Conservation (phyloP, 495 filamentous ascomycete genomes). For the Talaromyces adpressus region DNA sequence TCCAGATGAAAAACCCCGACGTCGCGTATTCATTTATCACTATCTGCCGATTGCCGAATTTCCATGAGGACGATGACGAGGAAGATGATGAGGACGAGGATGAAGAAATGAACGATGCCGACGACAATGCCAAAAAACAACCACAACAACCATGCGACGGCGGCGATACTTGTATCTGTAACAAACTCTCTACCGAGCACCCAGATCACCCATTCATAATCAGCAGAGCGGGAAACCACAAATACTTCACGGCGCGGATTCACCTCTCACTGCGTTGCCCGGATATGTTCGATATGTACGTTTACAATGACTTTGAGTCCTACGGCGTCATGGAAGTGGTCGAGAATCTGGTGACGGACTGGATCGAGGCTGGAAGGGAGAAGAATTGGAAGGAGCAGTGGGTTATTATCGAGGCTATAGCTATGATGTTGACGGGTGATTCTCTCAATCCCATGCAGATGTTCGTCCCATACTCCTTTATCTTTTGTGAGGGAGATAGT, state of each 20-base stretch:
- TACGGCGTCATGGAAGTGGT: conserved; percentile 33
- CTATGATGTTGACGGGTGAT: conserved; percentile 13
- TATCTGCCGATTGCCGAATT: conserved; percentile 21
- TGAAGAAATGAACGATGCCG: background rate
- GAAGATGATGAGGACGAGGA: conserved; percentile 12
- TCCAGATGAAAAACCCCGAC: conserved; percentile 15
- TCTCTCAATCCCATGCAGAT: conserved; percentile 11
- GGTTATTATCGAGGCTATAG: conserved; percentile 26
- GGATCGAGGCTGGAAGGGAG: conserved; percentile 16
- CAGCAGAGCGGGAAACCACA: conserved; percentile 23
- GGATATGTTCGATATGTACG: conserved; percentile 32
- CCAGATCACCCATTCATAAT: conserved; percentile 34
- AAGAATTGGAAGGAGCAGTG: conserved; percentile 25
- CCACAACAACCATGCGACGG: conserved; percentile 6
- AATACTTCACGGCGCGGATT: background rate
- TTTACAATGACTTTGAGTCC: conserved; percentile 29
- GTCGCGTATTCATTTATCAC: conserved; percentile 20
- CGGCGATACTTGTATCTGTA: conserved; percentile 27
- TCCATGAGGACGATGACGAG: conserved; percentile 16
- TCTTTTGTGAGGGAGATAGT: no score
- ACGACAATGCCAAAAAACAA: background rate
- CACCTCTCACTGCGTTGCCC: conserved; percentile 23
- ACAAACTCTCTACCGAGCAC: conserved; percentile 25
- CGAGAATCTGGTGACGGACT: conserved; percentile 34
- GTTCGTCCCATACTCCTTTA: conserved; percentile 6